A percentile compares a stretch with the other conserved stretches of the same genome.
These are phyloP conservation scores for Boletus pseudopeckii DNA, from an alignment of 768 basidiomycete species.

Conservation along the genomic window DNA sequence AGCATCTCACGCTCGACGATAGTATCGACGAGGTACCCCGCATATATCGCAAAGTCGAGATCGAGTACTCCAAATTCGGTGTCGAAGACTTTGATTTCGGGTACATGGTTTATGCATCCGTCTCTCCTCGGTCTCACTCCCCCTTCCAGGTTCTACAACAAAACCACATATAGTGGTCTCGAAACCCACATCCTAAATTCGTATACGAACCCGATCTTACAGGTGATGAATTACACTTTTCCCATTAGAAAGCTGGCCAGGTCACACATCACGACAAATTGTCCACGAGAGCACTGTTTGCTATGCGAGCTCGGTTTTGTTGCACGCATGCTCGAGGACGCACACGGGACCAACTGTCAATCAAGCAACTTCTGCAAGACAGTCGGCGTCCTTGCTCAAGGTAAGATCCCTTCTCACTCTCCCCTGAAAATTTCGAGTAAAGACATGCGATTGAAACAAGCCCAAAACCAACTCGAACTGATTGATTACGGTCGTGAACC, in stretches of 20 bases:
- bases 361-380: constrained; percentile 96
- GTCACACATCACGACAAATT: constrained; percentile 87
- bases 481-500: constrained; percentile 83
- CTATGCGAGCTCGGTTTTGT: constrained; percentile 95
- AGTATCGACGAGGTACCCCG: constrained; percentile 63
- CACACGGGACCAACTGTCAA: constrained; percentile 90
- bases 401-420: constrained; percentile 38
- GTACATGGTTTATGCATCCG: constrained; percentile 38
- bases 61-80: constrained; percentile 97
- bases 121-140: neutral
- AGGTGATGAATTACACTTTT: constrained; percentile 81
- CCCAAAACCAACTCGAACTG: constrained; percentile 77
- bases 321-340: constrained; percentile 93
- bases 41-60: constrained; percentile 89
- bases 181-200: constrained; percentile 98
- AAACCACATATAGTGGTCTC: constrained; percentile 83
- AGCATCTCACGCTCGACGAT: constrained; percentile 51
- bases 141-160: constrained; percentile 80
- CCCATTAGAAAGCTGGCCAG: constrained; percentile 83
- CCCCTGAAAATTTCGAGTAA: neutral
- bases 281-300: constrained; percentile 87
- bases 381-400: constrained; percentile 83
- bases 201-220: constrained; percentile 88
- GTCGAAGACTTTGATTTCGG: constrained; percentile 99
- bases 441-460: constrained; percentile 31